Percentiles rank a stretch among this genome's conserved stretches.
phyloP scores from a whole-genome alignment of 1,284 basidiomycete species.

The Leccinum proliferum region DNA sequence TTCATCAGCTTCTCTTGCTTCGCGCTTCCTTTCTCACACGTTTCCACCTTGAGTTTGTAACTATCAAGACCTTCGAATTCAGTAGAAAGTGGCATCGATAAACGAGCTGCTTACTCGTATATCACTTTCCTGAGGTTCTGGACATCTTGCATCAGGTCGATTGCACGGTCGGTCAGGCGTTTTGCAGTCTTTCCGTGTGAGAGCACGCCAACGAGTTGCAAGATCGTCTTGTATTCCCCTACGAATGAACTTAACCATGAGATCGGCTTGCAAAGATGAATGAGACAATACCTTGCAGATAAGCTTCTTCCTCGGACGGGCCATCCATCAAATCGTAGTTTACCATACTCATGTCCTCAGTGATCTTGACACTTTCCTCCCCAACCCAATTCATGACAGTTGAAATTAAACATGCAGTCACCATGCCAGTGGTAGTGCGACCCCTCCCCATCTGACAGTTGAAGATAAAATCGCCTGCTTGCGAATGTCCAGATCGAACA shows the following conservation, averaged over 20 bases:
- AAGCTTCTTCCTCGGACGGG: constrained; percentile 80
- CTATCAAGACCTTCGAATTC: constrained; percentile 34
- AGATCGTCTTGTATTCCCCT: constrained; percentile 97
- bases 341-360: constrained; percentile 37
- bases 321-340: constrained; percentile 69
- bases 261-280: neutral
- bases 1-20: constrained; percentile 74
- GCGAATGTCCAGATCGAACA: constrained; percentile 57
- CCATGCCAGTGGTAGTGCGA: constrained; percentile 92
- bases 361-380: constrained; percentile 35
- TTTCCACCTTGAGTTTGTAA: constrained; percentile 88
- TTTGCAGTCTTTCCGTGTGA: constrained; percentile 93
- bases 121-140: constrained; percentile 92
- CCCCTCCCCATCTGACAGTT: constrained; percentile 86
- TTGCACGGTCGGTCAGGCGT: constrained; percentile 80
- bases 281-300: constrained; percentile 62
- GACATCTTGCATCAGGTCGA: constrained; percentile 91
- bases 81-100: neutral
- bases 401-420: constrained; percentile 83
- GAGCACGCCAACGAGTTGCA: constrained; percentile 90
- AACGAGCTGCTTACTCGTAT: constrained; percentile 62
- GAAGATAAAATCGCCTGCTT: constrained; percentile 77
- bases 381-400: constrained; percentile 63
- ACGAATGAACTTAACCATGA: constrained; percentile 4
- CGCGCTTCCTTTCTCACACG: constrained; percentile 70